Conservation (phyloP, 2,329 filamentous ascomycete species). For the Talaromyces sp. region DNA sequence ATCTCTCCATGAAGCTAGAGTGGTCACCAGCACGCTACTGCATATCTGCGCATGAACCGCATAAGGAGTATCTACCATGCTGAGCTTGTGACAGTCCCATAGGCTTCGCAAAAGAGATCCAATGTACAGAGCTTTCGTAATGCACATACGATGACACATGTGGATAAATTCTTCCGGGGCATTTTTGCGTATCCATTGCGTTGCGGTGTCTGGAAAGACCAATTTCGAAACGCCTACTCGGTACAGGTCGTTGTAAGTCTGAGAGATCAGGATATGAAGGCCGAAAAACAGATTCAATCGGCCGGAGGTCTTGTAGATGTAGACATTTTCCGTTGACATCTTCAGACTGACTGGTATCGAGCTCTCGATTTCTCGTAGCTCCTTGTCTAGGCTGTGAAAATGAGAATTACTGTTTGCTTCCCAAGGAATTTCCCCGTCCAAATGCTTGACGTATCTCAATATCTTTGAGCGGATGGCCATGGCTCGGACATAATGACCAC, state of each 20-base stretch:
- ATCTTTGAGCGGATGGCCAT: conserved; percentile 13
- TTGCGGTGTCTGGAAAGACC: background rate
- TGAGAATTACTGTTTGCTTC: background rate
- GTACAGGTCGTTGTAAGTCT: conserved; percentile 12
- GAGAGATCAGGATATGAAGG: conserved; percentile 8
- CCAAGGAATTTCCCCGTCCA: conserved; percentile 9
- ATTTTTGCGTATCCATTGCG: conserved; percentile 8
- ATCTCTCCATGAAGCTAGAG: conserved; percentile 6
- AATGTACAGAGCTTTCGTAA: conserved; percentile 6
- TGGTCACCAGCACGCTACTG: conserved; percentile 12
- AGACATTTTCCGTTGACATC: conserved; percentile 13
- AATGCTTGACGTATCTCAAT: conserved; percentile 9
- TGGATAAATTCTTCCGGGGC: conserved; percentile 7
- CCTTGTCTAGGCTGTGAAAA: background rate
- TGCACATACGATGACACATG: conserved; percentile 12
- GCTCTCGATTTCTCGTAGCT: conserved; percentile 4
- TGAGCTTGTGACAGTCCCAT: conserved; percentile 10
- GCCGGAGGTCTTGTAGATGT: conserved; percentile 14
- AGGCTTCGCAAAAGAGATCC: conserved; percentile 4
- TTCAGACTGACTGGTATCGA: conserved; percentile 7
- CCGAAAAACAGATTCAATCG: conserved; percentile 13
- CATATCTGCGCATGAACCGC: conserved; percentile 12
- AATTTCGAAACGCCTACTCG: conserved; percentile 5
- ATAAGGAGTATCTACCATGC: conserved; percentile 9
- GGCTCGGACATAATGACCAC: conserved; percentile 7